Evolutionary conservation across 2,329 filamentous ascomycete species (phyloP), one percentile per base, ranked within the genome.

Genomic region (Byssochlamys sp.): DNA sequence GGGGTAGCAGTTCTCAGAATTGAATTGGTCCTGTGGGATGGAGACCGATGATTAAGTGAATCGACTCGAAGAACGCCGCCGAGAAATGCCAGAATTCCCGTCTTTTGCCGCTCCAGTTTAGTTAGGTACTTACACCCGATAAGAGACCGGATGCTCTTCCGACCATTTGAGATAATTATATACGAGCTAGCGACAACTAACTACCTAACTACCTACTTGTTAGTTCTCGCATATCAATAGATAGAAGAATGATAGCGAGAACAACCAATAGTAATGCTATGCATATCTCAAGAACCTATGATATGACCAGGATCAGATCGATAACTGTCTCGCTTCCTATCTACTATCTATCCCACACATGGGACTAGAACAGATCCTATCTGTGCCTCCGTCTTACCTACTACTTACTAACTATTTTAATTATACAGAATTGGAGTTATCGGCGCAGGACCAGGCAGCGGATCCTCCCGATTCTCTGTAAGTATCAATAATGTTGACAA

Each of bases 391-490:
- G 11, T 31, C 29, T 10, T 9, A 31, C 5, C 5, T 31, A 31
- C 11, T 19, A 19, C 19, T 19, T 19, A 19, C 19, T 19, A 19
- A 19, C 19, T 19, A 19, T 19, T 19, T 19, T 19, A 19, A 19
- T n/a, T 49, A 55, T 19, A 39, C 57, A 59, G 61, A 57, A 51
- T 62, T 61, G 3, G 75, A 76, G 65, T 78, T 78, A 54, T 79
- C 75, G 0, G 71, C 72, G 53, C 75, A 79, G 1, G 75, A 74
- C 69, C 73, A 78, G 0, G 73, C 73, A 0, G 65, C 63, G 2
- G 73, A 72, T 0, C 73, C 73, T 1, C 70, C 71, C 3, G 64
- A 63, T 3, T 60, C 59, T n/a, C 66, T 64, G 56, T 78, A 75
- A 0, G 66, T 65, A 5, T 73, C 66, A 4, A 75, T 69, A 33